phyloP scores from a whole-genome alignment of 2,329 filamentous ascomycete genomes.

The Chrysosphaeria jannelii region DNA sequence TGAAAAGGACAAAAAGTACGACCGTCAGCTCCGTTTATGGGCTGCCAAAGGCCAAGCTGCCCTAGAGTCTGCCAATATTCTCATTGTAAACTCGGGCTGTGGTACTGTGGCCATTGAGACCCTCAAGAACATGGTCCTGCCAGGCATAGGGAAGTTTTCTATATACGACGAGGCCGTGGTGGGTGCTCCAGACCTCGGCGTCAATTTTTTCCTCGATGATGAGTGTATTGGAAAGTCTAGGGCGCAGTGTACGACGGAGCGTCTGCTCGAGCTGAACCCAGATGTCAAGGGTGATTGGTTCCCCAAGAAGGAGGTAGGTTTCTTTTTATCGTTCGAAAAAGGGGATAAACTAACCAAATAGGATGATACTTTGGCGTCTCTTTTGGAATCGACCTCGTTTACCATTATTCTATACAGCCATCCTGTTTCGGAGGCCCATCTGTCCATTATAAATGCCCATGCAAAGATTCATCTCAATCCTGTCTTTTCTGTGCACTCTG shows the following conservation, averaged over 20 bases:
- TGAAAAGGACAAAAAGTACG: conserved; percentile 51
- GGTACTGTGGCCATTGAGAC: conserved; percentile 74
- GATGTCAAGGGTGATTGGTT: conserved; percentile 58
- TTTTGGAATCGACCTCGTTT: conserved; percentile 15
- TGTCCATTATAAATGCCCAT: conserved; percentile 17
- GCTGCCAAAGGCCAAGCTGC: conserved; percentile 74
- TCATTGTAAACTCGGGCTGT: conserved; percentile 64
- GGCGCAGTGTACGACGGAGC: conserved; percentile 44
- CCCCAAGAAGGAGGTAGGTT: conserved; percentile 17
- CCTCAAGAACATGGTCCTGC: conserved; percentile 88
- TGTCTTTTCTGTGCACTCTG: conserved; percentile 57
- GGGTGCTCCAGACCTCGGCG: conserved; percentile 56
- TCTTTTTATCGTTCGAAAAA: no score
- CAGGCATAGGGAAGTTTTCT: conserved; percentile 59
- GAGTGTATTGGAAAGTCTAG: conserved; percentile 44
- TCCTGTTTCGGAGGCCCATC: conserved; percentile 15
- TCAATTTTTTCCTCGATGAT: conserved; percentile 91
- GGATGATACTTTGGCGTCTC: no score
- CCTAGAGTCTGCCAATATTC: conserved; percentile 70
- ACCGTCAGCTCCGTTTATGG: conserved; percentile 85
- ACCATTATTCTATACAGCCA: conserved; percentile 24
- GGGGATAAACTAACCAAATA: no score
- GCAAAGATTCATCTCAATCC: conserved; percentile 30
- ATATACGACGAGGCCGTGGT: conserved; percentile 61
- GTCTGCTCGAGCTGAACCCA: conserved; percentile 69